Base-by-base conservation (phyloP, 208 protist species). In the Leishmania tarentolae region DNA sequence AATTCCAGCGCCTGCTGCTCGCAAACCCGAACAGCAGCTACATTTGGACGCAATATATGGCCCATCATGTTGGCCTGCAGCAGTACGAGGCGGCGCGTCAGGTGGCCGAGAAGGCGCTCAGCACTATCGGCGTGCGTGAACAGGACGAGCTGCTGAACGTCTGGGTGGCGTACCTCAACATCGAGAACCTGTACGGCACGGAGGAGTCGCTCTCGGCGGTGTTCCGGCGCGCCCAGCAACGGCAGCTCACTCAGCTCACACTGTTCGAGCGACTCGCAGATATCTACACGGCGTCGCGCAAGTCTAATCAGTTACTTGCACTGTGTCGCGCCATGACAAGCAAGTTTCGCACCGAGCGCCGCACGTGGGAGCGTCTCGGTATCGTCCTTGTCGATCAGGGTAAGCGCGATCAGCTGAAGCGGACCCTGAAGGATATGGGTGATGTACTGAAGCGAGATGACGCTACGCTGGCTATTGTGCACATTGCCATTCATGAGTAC, bases 11-110 rank as follows among this genome's bases (percentile, higher is more conserved):
- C 4, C 80, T 98, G 35, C 72, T 99, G 40, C 79, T 98, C 3
- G 93, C 88, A 37, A 97, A 87, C 37, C 98, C 97, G 21, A 97
- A 98, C 86, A 97, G 89, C 87, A 97, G 92, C 80, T 98, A 94
- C 81, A 80, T 98, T 47, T 98, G 97, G 96, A 96, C 91, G 69
- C 95, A 98, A 85, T 98, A 97, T 90, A 98, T 98, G 95, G 92
- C 97, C 13, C 87, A 96, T 79, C 92, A 96, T 79, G 87, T 98
- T 4, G 80, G 80, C 6, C 79, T 97, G 71, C 90, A 95, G 68
- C 90, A 98, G 83, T 91, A 94, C 79, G 96, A 98, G 78, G 90
- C 97, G 69, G 97, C 97, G 24, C 90, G 96, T 11, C 89, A 95
- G 72, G 92, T 98, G 35, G 94, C 93, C 11, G 95, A 98, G 81